Evolutionary conservation across 129 eudicot genomes (phyloP), one percentile per base, ranked within the genome.

Genomic region (Sambucus nigra): DNA sequence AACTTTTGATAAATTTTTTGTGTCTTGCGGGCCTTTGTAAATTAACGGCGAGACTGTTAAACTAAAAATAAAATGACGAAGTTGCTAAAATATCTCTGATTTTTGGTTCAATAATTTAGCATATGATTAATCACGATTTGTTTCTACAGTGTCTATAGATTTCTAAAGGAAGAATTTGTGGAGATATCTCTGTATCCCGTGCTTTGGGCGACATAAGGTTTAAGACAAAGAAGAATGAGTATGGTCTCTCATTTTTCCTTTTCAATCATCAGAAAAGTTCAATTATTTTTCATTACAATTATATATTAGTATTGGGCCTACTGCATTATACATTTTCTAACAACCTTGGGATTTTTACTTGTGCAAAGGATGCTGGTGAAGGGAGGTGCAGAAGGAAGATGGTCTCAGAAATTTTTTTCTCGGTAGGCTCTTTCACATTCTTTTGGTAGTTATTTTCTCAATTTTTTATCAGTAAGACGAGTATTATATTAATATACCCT

Each of bases 191-290:
- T 16, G 94, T 91, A 24, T 86, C 99, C 15, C 99, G 99, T 72
- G 94, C 99, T 66, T 86, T 91, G 70, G 99, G 99, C 56, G 99
- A 91, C 80, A 74, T 77, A 46, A 79, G 99, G 25, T 91, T 86
- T 51, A 91, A 91, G 87, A 86, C 89, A 38, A 91, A 82, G 84
- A 91, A 91, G 71, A 72, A 79, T 45, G 94, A 91, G 99, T 91
- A 69, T 14, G 71, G 63, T 54, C 54, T 50, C 29, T 61, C 51
- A 18, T 24, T 28, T 54, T 67, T 41, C 40, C 54, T 8, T n/a
- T 19, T 44, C 27, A 62, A 21, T 66, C 27, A 31, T 35, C 42
- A 35, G 2, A 7, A 35, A 35, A 7, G 42, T 35, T 7, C 42
- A n/a, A 39, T 25, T 29, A 24, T n/a, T 40, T 31, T 25, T 27